Conservation (phyloP, 2,329 filamentous ascomycete genomes). For the Trichoderma breve region DNA sequence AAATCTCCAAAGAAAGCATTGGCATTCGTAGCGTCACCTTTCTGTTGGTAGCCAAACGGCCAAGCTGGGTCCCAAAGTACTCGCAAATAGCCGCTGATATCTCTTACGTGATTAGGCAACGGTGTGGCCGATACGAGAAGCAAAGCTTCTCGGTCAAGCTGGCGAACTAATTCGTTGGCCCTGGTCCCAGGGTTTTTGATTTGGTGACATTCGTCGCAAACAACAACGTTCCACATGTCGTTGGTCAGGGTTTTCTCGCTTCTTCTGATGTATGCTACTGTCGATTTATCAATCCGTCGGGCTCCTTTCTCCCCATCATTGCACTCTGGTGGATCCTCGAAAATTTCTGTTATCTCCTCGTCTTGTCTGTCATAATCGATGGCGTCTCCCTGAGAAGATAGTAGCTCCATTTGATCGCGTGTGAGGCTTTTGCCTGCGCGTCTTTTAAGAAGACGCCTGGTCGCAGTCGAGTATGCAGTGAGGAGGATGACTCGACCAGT, state of each 20-base stretch:
- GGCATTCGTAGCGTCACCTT: neutral
- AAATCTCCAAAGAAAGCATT: neutral
- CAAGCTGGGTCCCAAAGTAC: neutral
- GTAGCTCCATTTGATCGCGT: neutral
- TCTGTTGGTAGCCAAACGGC: neutral
- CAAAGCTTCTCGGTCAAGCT: neutral
- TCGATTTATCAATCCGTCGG: neutral
- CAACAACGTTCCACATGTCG: neutral
- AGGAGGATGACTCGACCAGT: neutral
- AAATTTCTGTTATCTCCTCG: neutral
- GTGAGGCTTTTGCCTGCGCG: neutral
- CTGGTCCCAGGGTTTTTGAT: neutral
- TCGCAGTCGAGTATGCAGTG: neutral
- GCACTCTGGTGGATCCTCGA: neutral
- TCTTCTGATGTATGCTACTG: neutral
- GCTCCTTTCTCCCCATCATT: neutral
- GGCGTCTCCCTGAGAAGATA: neutral
- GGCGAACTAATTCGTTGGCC: neutral
- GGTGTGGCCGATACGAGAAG: neutral
- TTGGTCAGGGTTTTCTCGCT: neutral
- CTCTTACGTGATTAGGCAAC: neutral
- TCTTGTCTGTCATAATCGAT: neutral
- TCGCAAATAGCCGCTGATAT: neutral
- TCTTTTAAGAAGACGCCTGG: neutral
- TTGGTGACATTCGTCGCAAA: neutral